A percentile compares a stretch with the other conserved stretches of the same genome.
Conservation (phyloP, 805 yeast species). For the Starmerella geochares region DNA sequence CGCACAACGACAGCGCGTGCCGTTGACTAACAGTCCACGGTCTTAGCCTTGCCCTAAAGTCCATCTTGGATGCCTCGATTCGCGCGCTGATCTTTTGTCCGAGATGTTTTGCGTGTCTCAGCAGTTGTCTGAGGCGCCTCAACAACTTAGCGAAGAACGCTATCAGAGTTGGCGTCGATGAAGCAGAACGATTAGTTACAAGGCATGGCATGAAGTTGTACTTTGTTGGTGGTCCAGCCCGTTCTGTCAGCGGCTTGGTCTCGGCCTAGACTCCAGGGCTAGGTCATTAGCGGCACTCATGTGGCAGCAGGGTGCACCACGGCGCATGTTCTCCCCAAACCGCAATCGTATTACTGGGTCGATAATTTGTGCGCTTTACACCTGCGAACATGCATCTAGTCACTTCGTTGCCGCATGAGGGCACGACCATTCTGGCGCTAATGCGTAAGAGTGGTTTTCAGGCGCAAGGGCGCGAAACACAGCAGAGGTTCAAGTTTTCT, state of each 20-base stretch:
- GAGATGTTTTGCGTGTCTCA: not conserved
- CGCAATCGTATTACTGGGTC: slow-evolving; percentile 1
- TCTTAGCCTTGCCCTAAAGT: not conserved
- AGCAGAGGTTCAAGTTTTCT: too few species aligned
- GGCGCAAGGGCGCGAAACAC: too few species aligned
- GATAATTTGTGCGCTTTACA: not conserved
- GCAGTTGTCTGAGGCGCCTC: too few species aligned
- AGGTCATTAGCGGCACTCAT: not conserved
- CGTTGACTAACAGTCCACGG: not conserved
- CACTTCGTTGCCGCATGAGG: not conserved
- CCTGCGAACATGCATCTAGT: too few species aligned
- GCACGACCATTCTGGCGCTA: not conserved
- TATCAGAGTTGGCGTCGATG: too few species aligned
- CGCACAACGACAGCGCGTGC: not conserved
- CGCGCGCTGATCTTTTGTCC: not conserved
- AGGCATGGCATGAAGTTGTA: too few species aligned
- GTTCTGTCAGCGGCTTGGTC: not conserved
- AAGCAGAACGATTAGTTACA: too few species aligned
- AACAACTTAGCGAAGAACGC: too few species aligned
- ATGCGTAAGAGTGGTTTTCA: too few species aligned
- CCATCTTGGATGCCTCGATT: not conserved
- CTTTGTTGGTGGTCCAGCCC: not conserved
- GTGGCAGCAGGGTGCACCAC: not conserved
- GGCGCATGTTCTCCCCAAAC: slow-evolving; percentile 1
- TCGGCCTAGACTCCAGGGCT: not conserved